Evolutionary conservation across 495 filamentous ascomycete genomes (phyloP).

Genomic region (Penicillium soppii): DNA sequence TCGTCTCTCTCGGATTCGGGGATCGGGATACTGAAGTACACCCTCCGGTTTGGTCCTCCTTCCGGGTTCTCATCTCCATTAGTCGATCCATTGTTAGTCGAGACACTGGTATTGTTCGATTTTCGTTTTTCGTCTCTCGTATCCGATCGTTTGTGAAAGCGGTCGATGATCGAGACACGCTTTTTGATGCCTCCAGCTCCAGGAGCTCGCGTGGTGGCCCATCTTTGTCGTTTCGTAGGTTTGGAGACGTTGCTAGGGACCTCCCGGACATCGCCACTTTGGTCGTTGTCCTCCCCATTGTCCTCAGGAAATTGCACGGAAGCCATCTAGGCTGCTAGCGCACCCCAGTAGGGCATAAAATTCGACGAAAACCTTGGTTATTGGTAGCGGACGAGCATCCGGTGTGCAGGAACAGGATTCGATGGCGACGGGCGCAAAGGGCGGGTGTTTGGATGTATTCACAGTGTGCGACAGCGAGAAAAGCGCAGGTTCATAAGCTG

Average conservation of each 20-base stretch:
- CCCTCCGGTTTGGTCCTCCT: conserved; percentile 35
- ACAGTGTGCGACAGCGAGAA: neutral
- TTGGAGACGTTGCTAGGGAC: conserved; percentile 52
- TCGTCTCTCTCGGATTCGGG: conserved; percentile 79
- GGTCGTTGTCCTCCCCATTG: conserved; percentile 17
- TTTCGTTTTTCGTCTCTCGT: conserved; percentile 66
- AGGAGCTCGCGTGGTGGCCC: conserved; percentile 84
- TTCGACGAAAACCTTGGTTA: conserved; percentile 15
- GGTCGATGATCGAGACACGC: conserved; percentile 79
- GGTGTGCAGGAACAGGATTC: conserved; percentile 25
- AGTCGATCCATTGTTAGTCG: conserved; percentile 39
- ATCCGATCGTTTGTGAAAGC: conserved; percentile 62
- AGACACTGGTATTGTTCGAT: conserved; percentile 40
- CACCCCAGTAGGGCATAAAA: conserved; percentile 33
- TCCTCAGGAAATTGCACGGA: conserved; percentile 31
- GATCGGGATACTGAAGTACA: conserved; percentile 88
- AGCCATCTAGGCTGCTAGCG: conserved; percentile 39
- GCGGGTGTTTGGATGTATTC: neutral
- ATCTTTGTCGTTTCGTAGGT: conserved; percentile 75
- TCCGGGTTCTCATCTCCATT: conserved; percentile 36
- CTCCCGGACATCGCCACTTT: conserved; percentile 25
- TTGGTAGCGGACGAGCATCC: conserved; percentile 28
- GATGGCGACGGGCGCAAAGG: conserved; percentile 21
- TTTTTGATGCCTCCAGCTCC: conserved; percentile 73
- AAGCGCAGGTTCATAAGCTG: conserved; percentile 11